Percentiles rank a stretch among this genome's conserved stretches.
Conservation (phyloP, 2,329 filamentous ascomycete genomes). For the Elsinoe batatas region DNA sequence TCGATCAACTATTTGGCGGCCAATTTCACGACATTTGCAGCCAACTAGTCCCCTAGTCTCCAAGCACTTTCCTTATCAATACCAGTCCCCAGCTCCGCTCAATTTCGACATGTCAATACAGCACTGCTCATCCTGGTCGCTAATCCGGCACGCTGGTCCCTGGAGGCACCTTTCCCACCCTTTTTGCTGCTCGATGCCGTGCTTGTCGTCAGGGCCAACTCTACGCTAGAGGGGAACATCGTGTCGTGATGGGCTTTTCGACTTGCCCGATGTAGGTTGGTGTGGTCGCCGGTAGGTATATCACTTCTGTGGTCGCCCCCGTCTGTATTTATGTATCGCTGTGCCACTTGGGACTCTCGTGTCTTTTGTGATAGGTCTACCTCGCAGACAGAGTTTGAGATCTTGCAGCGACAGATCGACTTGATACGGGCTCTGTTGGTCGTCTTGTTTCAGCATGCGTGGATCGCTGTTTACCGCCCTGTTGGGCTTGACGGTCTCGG, state of each 20-base stretch:
- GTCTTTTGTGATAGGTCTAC: slow-evolving; percentile 3
- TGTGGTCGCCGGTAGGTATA: background rate
- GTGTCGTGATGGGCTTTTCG: background rate
- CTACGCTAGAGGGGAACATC: background rate
- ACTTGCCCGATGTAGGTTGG: slow-evolving; percentile 8
- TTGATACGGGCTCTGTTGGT: background rate
- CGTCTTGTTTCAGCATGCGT: slow-evolving; percentile 6
- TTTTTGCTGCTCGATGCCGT: too few species aligned
- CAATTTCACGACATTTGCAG: background rate
- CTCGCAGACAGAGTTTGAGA: slow-evolving; percentile 1
- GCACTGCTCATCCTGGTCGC: background rate
- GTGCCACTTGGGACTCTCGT: background rate
- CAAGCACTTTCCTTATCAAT: slow-evolving; percentile 11
- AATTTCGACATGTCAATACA: background rate
- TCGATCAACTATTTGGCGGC: background rate
- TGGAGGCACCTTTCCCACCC: background rate
- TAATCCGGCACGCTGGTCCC: slow-evolving; percentile 3
- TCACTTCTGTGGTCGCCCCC: background rate
- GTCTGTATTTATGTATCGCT: background rate
- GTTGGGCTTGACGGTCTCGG: slow-evolving; percentile 9
- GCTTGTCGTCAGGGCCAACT: background rate
- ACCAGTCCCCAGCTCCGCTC: background rate
- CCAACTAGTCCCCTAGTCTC: background rate
- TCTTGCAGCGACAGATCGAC: background rate
- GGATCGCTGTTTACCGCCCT: slow-evolving; percentile 7